These are phyloP conservation scores for Phytophthora multivora DNA, from an alignment of 352 stramenopile genomes.

Conservation along the genomic window DNA sequence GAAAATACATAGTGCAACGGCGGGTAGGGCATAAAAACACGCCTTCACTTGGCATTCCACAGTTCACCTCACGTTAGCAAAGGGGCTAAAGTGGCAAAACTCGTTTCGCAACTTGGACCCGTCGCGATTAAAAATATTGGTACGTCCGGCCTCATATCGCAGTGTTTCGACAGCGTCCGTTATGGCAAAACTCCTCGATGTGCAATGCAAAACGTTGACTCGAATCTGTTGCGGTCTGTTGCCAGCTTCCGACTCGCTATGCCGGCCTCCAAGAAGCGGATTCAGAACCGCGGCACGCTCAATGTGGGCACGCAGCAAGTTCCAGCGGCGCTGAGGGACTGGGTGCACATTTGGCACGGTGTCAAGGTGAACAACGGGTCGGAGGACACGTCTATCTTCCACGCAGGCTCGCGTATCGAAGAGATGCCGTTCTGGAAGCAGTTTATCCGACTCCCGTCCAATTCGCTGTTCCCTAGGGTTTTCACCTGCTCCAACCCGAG, in stretches of 20 bases:
- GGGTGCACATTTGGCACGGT: slow-evolving; percentile 85
- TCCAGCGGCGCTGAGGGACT: slow-evolving; percentile 65
- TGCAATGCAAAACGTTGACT: slow-evolving; percentile 2
- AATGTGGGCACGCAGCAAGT: slow-evolving; percentile 58
- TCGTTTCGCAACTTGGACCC: background rate
- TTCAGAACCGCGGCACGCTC: slow-evolving; percentile 58
- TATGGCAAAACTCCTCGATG: slow-evolving; percentile 2
- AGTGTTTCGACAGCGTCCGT: slow-evolving; percentile 4
- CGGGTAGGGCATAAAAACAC: no score
- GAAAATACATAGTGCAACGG: slow-evolving; percentile 11
- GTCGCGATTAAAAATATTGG: slow-evolving; percentile 1
- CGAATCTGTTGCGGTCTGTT: slow-evolving; percentile 7
- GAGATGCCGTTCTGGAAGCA: slow-evolving; percentile 73
- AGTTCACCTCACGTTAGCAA: background rate
- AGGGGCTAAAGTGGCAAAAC: no score
- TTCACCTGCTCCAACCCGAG: slow-evolving; percentile 66
- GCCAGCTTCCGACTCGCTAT: slow-evolving; percentile 38
- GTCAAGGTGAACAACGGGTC: slow-evolving; percentile 61
- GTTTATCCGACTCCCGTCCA: slow-evolving; percentile 66
- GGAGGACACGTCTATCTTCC: slow-evolving; percentile 59
- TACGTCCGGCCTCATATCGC: background rate
- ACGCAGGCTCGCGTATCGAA: slow-evolving; percentile 65
- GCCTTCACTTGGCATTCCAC: slow-evolving; percentile 1
- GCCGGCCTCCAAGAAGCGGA: slow-evolving; percentile 81
- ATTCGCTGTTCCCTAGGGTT: slow-evolving; percentile 75